Conservation (phyloP, 2,329 filamentous ascomycete genomes). For the Dactylellina sp. region DNA sequence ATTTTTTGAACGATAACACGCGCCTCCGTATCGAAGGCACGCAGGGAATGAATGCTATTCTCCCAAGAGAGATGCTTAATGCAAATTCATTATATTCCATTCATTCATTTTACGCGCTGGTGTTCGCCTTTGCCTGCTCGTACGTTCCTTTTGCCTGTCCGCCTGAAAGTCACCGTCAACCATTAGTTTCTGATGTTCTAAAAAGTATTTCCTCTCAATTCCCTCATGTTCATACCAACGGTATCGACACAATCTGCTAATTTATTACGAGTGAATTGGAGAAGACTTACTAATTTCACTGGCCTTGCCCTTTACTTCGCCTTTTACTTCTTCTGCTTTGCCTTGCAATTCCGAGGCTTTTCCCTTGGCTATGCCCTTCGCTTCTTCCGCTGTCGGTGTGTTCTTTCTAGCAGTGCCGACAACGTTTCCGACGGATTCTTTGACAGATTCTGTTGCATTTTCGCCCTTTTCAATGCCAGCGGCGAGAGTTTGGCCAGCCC, state of each 20-base stretch:
- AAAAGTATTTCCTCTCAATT: constrained; percentile 11
- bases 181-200: constrained; percentile 27
- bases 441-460: constrained; percentile 36
- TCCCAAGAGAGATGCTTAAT: not conserved
- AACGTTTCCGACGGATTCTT: constrained; percentile 30
- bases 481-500: constrained; percentile 38
- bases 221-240: constrained; percentile 2
- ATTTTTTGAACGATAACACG: too few relatives aligned
- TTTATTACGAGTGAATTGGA: not conserved
- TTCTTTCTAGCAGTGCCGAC: constrained; percentile 29
- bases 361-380: constrained; percentile 39
- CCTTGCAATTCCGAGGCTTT: constrained; percentile 30
- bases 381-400: constrained; percentile 40
- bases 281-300: constrained; percentile 40
- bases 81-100: not conserved
- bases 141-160: constrained; percentile 49
- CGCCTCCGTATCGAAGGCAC: too few relatives aligned
- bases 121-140: constrained; percentile 38
- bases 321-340: constrained; percentile 11
- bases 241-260: constrained; percentile 1
- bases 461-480: constrained; percentile 44
- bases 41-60: not conserved
- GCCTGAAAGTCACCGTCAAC: constrained; percentile 35
- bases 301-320: constrained; percentile 38
- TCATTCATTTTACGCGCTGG: not conserved